Evolutionary conservation across 2,329 filamentous ascomycete genomes (phyloP), one percentile per base, ranked within the genome.

Genomic region (Penicillium sp.): DNA sequence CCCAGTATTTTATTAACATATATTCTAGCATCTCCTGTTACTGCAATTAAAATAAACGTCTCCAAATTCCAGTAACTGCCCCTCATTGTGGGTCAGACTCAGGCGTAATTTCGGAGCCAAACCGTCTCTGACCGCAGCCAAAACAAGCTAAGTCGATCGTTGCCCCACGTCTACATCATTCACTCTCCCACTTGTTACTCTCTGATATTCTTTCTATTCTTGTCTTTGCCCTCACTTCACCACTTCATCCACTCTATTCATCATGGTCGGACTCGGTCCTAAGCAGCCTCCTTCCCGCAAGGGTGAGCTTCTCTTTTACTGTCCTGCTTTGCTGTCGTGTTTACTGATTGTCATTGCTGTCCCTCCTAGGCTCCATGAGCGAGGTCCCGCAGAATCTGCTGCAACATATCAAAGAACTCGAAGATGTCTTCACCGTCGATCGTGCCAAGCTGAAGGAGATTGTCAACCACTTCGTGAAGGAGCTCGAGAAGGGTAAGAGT

Each of bases 351-450:
- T 58, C 49, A 62, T 40, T 14, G 31, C 33, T 36, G 16, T 42
- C n/a, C 7, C 31, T 45, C 23, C 37, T 57, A 96, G 92, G 91
- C 72, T 96, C 92, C 60, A 91, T 94, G 85, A 87, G 88, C 74
- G 91, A 97, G 79, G 84, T 96, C 75, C 92, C 93, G 61, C 89
- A 91, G 78, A 87, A 91, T 75, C 84, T 97, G 62, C 79, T 91
- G 72, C 74, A 82, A 50, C 89, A 97, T 77, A 92, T 97, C 70
- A 87, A 90, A 73, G 82, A 84, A 58, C 83, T 97, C 21, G 94
- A 97, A 79, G 83, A 92, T 54, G 75, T 88, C 50, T 96, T 99
- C 76, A 89, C 87, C 10, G 86, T 97, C 42, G 84, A 89, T 62
- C 83, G 83, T 1, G 77, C 83, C 33, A 96, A 90, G 79, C 85